Evolutionary conservation across 805 yeast genomes (phyloP).

Genomic region (Lachancea lanzarotensis): DNA sequence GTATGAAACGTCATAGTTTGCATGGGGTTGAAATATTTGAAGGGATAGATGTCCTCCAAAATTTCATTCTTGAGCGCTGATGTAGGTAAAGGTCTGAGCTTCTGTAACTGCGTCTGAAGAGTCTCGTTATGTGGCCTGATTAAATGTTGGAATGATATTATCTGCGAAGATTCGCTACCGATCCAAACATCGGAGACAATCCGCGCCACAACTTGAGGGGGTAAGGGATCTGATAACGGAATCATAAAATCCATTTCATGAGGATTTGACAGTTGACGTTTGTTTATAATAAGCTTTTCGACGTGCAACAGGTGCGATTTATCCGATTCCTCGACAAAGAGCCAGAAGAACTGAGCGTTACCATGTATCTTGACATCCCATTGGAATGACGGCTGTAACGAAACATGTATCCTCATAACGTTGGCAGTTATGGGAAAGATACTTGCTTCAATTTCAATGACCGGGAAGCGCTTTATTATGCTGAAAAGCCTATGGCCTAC

Average conservation of each 20-base stretch:
- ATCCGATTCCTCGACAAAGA: conserved; percentile 82
- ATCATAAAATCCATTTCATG: conserved; percentile 89
- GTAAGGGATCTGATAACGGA: conserved; percentile 83
- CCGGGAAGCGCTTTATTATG: conserved; percentile 67
- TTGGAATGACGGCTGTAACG: conserved; percentile 64
- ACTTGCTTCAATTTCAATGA: conserved; percentile 65
- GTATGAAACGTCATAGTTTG: conserved; percentile 96
- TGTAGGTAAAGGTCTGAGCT: conserved; percentile 80
- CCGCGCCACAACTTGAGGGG: conserved; percentile 77
- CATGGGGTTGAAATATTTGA: conserved; percentile 94
- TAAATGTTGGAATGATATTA: conserved; percentile 84
- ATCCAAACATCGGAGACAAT: conserved; percentile 84
- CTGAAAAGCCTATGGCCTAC: conserved; percentile 62
- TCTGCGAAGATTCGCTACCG: conserved; percentile 69
- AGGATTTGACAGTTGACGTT: conserved; percentile 43
- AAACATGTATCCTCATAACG: conserved; percentile 75
- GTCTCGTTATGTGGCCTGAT: conserved; percentile 86
- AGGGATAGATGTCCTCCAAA: conserved; percentile 66
- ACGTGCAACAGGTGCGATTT: conserved; percentile 68
- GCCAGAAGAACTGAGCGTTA: conserved; percentile 81
- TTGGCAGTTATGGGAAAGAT: conserved; percentile 82
- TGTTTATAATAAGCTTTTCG: conserved; percentile 68
- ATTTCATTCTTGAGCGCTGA: conserved; percentile 65
- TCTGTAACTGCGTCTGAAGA: conserved; percentile 69
- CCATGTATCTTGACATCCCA: conserved; percentile 88